phyloP scores from a whole-genome alignment of 495 filamentous ascomycete species.

The Hypoxylon crocopeplum region DNA sequence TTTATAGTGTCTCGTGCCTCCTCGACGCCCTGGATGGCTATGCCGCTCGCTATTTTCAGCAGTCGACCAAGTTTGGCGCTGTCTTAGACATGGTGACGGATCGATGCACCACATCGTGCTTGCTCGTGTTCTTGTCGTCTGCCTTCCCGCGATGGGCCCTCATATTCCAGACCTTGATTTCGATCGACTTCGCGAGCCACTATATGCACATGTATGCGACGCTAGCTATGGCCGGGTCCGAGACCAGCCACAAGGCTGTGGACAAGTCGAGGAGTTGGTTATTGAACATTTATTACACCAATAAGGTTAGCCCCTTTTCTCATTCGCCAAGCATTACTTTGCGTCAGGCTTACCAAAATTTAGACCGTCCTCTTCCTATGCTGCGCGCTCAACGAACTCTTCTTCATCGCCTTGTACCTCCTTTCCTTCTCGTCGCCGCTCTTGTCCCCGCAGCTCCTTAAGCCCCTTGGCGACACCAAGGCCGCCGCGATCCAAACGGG shows the following conservation, averaged over 20 bases:
- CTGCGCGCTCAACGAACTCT: constrained; percentile 90
- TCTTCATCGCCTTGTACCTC: constrained; percentile 98
- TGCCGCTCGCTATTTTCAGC: constrained; percentile 85
- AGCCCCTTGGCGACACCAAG: constrained; percentile 51
- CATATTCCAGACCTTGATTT: constrained; percentile 91
- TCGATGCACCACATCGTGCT: constrained; percentile 90
- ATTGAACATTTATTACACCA: constrained; percentile 94
- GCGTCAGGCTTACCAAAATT: constrained; percentile 23
- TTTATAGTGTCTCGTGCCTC: constrained; percentile 91
- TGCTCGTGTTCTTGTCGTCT: constrained; percentile 90
- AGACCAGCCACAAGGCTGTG: constrained; percentile 91
- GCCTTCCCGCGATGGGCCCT: constrained; percentile 93
- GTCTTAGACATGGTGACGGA: constrained; percentile 94
- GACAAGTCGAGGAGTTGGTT: constrained; percentile 79
- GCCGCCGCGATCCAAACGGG: constrained; percentile 66
- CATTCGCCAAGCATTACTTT: constrained; percentile 8
- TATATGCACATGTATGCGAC: constrained; percentile 99
- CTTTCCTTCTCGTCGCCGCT: constrained; percentile 91
- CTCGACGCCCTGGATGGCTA: constrained; percentile 94
- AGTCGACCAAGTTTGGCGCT: constrained; percentile 92
- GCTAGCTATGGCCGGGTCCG: constrained; percentile 76
- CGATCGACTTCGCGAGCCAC: constrained; percentile 90
- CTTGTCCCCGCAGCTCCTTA: constrained; percentile 81
- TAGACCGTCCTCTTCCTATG: constrained; percentile 91
- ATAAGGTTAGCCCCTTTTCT: constrained; percentile 69